A percentile compares a stretch with the other conserved stretches of the same genome.
Evolutionary conservation across 2,329 filamentous ascomycete genomes (phyloP).

Genomic region (Eurotiales sp.): DNA sequence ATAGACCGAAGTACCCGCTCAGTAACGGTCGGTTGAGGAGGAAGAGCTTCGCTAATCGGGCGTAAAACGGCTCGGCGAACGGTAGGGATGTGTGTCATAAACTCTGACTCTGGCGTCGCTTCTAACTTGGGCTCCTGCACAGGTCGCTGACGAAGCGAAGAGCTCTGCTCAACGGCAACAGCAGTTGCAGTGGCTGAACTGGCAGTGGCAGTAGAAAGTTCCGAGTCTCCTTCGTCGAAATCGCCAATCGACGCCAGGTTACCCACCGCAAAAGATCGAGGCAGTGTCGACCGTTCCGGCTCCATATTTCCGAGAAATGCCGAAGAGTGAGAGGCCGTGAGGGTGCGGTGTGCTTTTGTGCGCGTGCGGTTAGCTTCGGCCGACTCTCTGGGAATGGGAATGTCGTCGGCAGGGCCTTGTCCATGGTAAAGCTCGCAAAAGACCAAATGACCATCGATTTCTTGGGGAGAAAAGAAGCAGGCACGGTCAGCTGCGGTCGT

Average conservation of each 20-base stretch:
- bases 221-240: slow-evolving; percentile 30
- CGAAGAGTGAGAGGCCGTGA: slow-evolving; percentile 34
- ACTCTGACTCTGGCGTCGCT: slow-evolving; percentile 40
- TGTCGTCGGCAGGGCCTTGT: slow-evolving; percentile 61
- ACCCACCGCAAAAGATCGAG: slow-evolving; percentile 38
- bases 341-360: slow-evolving; percentile 29
- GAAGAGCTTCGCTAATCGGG: slow-evolving; percentile 66
- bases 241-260: slow-evolving; percentile 29
- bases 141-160: slow-evolving; percentile 27
- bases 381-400: slow-evolving; percentile 54
- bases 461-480: slow-evolving; percentile 66
- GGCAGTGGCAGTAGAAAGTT: slow-evolving; percentile 37
- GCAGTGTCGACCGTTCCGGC: slow-evolving; percentile 34
- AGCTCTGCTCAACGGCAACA: slow-evolving; percentile 16
- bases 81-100: slow-evolving; percentile 59
- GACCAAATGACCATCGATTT: slow-evolving; percentile 66
- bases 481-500: slow-evolving; percentile 67
- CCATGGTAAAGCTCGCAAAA: slow-evolving; percentile 68
- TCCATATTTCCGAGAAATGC: slow-evolving; percentile 31
- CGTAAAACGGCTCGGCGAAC: slow-evolving; percentile 63
- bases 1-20: slow-evolving; percentile 63
- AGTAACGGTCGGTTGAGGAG: slow-evolving; percentile 62
- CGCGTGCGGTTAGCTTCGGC: slow-evolving; percentile 22
- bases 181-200: slow-evolving; percentile 40
- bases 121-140: slow-evolving; percentile 28